A percentile compares a stretch with the other conserved stretches of the same genome.
Evolutionary conservation across 1,284 basidiomycete genomes (phyloP).

Genomic region (Stereum hirsutum): DNA sequence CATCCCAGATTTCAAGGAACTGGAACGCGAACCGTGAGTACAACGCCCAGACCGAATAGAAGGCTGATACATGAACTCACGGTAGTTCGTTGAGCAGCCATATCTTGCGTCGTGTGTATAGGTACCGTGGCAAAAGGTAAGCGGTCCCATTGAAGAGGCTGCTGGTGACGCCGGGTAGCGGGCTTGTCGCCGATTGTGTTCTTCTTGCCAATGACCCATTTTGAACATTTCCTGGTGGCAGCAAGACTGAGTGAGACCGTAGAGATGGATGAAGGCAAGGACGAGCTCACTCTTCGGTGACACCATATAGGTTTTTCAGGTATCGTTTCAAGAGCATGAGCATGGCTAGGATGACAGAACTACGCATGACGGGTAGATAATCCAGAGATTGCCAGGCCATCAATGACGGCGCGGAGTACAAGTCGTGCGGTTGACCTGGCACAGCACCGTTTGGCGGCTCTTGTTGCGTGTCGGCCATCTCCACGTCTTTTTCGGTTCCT

Average conservation of each 20-base stretch:
- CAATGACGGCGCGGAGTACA: too few relatives aligned
- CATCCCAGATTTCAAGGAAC: slow-evolving; percentile 76
- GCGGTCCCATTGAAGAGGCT: slow-evolving; percentile 61
- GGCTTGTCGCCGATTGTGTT: slow-evolving; percentile 76
- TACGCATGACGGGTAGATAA: slow-evolving; percentile 40
- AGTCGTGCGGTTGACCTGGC: slow-evolving; percentile 9
- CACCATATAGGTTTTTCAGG: slow-evolving; percentile 70
- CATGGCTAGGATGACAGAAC: slow-evolving; percentile 69
- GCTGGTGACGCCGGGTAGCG: slow-evolving; percentile 53
- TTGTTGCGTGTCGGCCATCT: background rate
- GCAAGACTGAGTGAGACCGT: slow-evolving; percentile 5
- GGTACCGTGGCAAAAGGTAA: slow-evolving; percentile 54
- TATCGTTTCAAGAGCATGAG: slow-evolving; percentile 80
- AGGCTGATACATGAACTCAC: slow-evolving; percentile 31
- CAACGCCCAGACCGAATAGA: background rate
- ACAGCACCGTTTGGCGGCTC: background rate
- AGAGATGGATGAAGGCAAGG: background rate
- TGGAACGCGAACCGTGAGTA: slow-evolving; percentile 17
- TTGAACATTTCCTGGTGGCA: slow-evolving; percentile 70
- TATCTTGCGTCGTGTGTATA: slow-evolving; percentile 51
- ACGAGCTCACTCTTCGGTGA: slow-evolving; percentile 75
- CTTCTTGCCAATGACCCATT: slow-evolving; percentile 82
- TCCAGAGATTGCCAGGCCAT: slow-evolving; percentile 17
- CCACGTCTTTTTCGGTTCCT: slow-evolving; percentile 3
- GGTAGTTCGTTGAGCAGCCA: slow-evolving; percentile 42